Evolutionary conservation across 202 grass and related monocot species (phyloP).

Genomic region (Eragrostis tef): DNA sequence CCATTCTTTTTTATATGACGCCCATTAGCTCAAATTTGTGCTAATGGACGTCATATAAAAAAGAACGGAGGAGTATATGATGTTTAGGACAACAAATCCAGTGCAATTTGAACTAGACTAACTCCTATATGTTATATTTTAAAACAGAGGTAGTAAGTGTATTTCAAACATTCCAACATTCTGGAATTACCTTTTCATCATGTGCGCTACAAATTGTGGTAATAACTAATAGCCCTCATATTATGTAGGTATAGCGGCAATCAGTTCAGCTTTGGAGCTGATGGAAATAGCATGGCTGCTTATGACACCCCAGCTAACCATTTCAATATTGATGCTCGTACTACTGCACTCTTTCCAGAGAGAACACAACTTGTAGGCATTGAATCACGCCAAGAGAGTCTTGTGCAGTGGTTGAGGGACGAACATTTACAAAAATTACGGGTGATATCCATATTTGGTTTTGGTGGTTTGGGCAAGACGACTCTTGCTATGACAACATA

Average conservation of each 20-base stretch:
- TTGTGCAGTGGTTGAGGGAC: constrained; percentile 37
- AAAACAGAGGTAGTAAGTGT: not conserved
- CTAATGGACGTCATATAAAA: too few relatives aligned
- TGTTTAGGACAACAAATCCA: too few relatives aligned
- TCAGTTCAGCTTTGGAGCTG: constrained; percentile 23
- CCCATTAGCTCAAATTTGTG: too few relatives aligned
- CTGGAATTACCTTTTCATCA: not conserved
- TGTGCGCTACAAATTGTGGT: not conserved
- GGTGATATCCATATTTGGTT: constrained; percentile 40
- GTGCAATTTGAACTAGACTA: too few relatives aligned
- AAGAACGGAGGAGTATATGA: too few relatives aligned
- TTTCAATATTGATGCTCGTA: not conserved
- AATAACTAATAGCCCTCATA: not conserved
- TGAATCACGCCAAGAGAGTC: constrained; percentile 14
- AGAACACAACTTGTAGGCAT: constrained; percentile 47
- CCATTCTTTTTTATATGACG: too few relatives aligned
- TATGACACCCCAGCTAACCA: not conserved
- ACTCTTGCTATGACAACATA: constrained; percentile 56
- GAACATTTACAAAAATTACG: not conserved
- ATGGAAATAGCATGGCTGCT: constrained; percentile 5
- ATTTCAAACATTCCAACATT: not conserved
- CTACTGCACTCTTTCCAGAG: constrained; percentile 10
- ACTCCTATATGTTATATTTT: too few relatives aligned
- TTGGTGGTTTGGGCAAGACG: constrained; percentile 57
- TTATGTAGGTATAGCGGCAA: constrained; percentile 31